Percentiles rank a stretch among this genome's conserved stretches.
Evolutionary conservation across 1,284 basidiomycete genomes (phyloP).

Genomic region (Leccinum subatratum): DNA sequence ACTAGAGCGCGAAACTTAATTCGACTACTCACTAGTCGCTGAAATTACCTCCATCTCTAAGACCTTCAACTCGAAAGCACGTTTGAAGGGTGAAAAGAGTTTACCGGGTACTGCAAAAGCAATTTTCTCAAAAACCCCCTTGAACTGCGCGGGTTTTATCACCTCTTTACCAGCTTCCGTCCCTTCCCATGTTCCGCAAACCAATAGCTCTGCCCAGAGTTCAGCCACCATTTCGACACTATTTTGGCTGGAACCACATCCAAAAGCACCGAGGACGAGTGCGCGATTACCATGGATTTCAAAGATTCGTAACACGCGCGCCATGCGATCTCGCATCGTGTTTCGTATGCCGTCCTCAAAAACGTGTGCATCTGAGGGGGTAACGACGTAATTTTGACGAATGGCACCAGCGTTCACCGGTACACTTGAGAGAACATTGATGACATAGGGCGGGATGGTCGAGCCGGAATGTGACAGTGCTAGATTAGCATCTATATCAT

Average conservation of each 20-base stretch:
- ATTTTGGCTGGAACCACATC: slow-evolving; percentile 43
- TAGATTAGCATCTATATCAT: slow-evolving; percentile 16
- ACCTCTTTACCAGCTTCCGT: slow-evolving; percentile 20
- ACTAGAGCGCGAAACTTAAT: background rate
- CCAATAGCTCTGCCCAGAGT: slow-evolving; percentile 46
- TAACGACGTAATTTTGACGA: slow-evolving; percentile 37
- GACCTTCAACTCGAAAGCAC: slow-evolving; percentile 40
- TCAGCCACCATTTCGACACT: slow-evolving; percentile 39
- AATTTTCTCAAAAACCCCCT: slow-evolving; percentile 41
- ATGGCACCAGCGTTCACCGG: slow-evolving; percentile 44
- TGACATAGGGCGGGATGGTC: slow-evolving; percentile 38
- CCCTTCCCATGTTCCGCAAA: slow-evolving; percentile 34
- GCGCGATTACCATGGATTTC: slow-evolving; percentile 41
- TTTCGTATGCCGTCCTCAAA: slow-evolving; percentile 40
- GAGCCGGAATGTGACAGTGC: slow-evolving; percentile 12
- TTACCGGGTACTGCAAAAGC: slow-evolving; percentile 44
- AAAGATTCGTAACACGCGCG: slow-evolving; percentile 43
- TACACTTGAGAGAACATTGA: slow-evolving; percentile 44
- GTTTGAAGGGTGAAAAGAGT: slow-evolving; percentile 36
- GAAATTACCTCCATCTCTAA: slow-evolving; percentile 38
- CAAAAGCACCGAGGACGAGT: slow-evolving; percentile 47
- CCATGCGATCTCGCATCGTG: slow-evolving; percentile 35
- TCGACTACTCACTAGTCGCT: slow-evolving; percentile 29
- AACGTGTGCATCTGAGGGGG: slow-evolving; percentile 33
- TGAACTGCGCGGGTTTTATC: slow-evolving; percentile 33